These are phyloP conservation scores for Suillus cothurnatus DNA, from an alignment of 768 basidiomycete genomes.

Conservation along the genomic window DNA sequence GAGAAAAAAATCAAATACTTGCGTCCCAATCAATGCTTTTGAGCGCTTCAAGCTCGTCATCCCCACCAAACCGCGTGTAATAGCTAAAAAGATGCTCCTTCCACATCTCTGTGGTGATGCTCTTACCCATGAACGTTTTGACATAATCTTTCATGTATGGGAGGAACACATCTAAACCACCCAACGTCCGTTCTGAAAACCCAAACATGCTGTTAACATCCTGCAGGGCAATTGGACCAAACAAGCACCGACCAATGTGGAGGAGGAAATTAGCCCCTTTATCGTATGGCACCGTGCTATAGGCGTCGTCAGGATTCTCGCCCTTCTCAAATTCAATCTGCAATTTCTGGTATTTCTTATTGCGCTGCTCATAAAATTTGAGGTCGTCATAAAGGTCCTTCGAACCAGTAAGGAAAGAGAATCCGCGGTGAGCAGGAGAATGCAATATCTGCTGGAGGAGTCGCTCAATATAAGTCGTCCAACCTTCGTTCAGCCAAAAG, in stretches of 20 bases:
- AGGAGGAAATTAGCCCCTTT: slow-evolving; percentile 90
- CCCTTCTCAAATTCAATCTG: slow-evolving; percentile 74
- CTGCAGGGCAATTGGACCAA: not conserved
- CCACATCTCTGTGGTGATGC: slow-evolving; percentile 86
- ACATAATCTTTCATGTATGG: slow-evolving; percentile 87
- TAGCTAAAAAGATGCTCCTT: slow-evolving; percentile 76
- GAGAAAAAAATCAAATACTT: slow-evolving; percentile 25
- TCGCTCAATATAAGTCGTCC: slow-evolving; percentile 93
- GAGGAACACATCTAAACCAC: slow-evolving; percentile 82
- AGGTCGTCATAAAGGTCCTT: slow-evolving; percentile 76
- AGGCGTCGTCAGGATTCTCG: slow-evolving; percentile 80
- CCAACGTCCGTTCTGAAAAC: slow-evolving; percentile 62
- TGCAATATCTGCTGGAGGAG: slow-evolving; percentile 70
- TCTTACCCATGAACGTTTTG: slow-evolving; percentile 76
- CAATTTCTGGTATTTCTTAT: slow-evolving; percentile 73
- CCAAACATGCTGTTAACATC: not conserved
- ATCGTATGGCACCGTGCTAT: slow-evolving; percentile 77
- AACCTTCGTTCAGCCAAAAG: slow-evolving; percentile 92
- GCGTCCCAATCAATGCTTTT: slow-evolving; percentile 81
- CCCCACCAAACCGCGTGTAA: slow-evolving; percentile 58
- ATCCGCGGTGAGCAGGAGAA: slow-evolving; percentile 74
- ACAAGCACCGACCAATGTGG: slow-evolving; percentile 60
- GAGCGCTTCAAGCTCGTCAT: slow-evolving; percentile 64
- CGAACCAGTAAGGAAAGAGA: slow-evolving; percentile 77
- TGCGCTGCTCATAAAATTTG: slow-evolving; percentile 54